phyloP scores from a whole-genome alignment of 1,284 basidiomycete genomes.

The Hemileia vastatrix region DNA sequence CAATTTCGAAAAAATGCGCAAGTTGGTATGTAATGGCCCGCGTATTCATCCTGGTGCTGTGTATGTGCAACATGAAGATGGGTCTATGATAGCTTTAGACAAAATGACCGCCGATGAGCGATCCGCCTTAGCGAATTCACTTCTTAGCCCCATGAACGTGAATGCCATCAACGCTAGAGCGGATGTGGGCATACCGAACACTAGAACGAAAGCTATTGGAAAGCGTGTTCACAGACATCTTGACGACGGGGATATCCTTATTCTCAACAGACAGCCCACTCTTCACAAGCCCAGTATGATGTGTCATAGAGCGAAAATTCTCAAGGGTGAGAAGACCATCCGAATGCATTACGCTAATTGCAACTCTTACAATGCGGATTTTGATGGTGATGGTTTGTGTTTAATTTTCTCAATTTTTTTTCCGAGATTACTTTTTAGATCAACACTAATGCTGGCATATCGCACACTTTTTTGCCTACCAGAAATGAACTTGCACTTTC shows the following conservation, averaged over 20 bases:
- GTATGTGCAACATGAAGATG: constrained; percentile 92
- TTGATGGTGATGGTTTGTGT: constrained; percentile 82
- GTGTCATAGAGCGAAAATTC: constrained; percentile 85
- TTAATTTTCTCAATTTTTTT: neutral
- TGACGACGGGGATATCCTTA: constrained; percentile 86
- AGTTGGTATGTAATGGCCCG: constrained; percentile 85
- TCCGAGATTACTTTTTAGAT: neutral
- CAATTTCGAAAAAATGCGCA: constrained; percentile 81
- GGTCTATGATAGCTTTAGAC: constrained; percentile 71
- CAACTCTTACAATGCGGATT: constrained; percentile 99
- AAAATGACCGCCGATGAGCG: constrained; percentile 76
- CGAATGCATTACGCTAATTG: constrained; percentile 99
- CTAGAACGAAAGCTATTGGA: constrained; percentile 54
- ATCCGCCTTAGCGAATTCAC: constrained; percentile 91
- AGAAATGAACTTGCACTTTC: constrained; percentile 99
- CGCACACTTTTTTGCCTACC: neutral
- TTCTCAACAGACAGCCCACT: constrained; percentile 96
- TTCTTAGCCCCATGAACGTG: constrained; percentile 77
- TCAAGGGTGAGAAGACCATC: constrained; percentile 96
- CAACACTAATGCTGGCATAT: neutral
- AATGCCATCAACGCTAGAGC: constrained; percentile 50
- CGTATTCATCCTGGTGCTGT: constrained; percentile 84
- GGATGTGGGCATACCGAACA: constrained; percentile 38
- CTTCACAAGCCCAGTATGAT: constrained; percentile 99
- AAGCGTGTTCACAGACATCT: constrained; percentile 98